Evolutionary conservation across 163 green algal species (phyloP).

Genomic region (Coccomyxa subellipsoidea): DNA sequence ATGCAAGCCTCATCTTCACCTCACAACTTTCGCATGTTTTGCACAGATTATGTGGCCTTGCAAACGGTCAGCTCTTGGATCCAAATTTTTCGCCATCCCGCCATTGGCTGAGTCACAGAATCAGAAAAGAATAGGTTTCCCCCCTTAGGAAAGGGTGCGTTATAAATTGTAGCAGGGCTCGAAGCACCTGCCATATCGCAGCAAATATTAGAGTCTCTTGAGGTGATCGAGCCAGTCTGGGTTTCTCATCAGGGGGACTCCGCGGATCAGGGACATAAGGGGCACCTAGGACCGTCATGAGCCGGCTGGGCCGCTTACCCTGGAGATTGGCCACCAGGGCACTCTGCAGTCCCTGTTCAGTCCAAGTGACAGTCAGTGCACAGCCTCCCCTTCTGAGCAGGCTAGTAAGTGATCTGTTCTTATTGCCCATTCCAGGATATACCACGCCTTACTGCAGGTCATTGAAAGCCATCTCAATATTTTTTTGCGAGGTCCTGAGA

Average conservation of each 20-base stretch:
- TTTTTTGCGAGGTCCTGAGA: background rate
- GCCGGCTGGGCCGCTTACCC: background rate
- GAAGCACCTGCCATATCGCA: no score
- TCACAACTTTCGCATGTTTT: background rate
- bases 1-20: background rate
- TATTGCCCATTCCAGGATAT: background rate
- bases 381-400: background rate
- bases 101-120: no score
- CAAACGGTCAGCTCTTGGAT: no score
- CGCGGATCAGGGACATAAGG: background rate
- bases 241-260: background rate
- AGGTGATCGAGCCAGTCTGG: no score
- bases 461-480: background rate
- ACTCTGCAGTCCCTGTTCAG: background rate
- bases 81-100: no score
- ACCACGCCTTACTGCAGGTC: background rate
- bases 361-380: background rate
- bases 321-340: slow-evolving; percentile 1
- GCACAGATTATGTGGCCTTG: no score
- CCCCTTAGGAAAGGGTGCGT: no score
- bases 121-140: no score
- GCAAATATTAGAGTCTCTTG: no score
- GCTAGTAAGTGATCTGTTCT: background rate
- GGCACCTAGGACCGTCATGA: background rate
- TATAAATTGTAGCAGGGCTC: no score